These are phyloP conservation scores for Penicillium verhagenii DNA, from an alignment of 495 filamentous ascomycete genomes.

Conservation along the genomic window DNA sequence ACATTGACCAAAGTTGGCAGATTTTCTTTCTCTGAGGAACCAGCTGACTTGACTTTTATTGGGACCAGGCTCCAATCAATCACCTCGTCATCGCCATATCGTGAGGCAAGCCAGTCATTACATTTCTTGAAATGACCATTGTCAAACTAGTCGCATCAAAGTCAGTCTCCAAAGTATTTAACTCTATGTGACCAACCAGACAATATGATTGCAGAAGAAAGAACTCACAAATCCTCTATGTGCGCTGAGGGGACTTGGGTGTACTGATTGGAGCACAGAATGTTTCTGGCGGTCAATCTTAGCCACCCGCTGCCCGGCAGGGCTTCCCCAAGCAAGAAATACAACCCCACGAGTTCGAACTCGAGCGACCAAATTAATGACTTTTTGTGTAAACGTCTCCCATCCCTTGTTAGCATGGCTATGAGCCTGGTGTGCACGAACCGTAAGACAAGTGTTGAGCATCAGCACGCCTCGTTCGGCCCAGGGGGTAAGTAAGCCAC, in stretches of 20 bases:
- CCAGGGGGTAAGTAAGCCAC: slow-evolving; percentile 86
- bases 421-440: slow-evolving; percentile 81
- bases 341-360: slow-evolving; percentile 77
- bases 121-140: slow-evolving; percentile 85
- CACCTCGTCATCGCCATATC: slow-evolving; percentile 74
- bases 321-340: slow-evolving; percentile 89
- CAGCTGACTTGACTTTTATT: slow-evolving; percentile 14
- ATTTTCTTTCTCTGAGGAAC: slow-evolving; percentile 23
- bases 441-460: slow-evolving; percentile 90
- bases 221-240: slow-evolving; percentile 62
- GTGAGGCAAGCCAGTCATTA: slow-evolving; percentile 79
- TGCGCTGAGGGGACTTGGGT: slow-evolving; percentile 90
- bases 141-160: slow-evolving; percentile 53
- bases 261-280: slow-evolving; percentile 76
- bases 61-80: slow-evolving; percentile 83
- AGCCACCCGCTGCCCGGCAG: slow-evolving; percentile 70
- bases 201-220: background rate
- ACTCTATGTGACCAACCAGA: background rate
- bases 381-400: slow-evolving; percentile 88
- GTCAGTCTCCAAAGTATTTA: background rate
- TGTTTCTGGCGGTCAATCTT: slow-evolving; percentile 71
- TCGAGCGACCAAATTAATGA: slow-evolving; percentile 81
- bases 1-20: slow-evolving; percentile 10
- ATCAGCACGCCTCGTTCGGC: slow-evolving; percentile 87
- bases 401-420: slow-evolving; percentile 81